phyloP scores from a whole-genome alignment of 139 green algal genomes.

The Chlamydomonas sp. region DNA sequence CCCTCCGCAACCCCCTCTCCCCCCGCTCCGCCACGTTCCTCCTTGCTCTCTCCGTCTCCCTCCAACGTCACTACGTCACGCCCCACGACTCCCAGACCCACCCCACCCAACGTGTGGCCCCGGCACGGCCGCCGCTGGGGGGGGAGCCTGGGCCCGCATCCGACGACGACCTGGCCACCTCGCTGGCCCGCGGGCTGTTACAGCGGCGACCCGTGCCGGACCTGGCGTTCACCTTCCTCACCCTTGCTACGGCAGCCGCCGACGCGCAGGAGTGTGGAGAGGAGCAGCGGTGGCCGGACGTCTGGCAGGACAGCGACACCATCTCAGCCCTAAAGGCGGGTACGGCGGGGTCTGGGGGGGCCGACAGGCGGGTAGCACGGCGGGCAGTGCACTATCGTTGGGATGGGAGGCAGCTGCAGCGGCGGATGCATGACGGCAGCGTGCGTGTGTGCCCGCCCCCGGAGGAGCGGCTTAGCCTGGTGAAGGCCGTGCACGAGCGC shows the following conservation, averaged over 20 bases:
- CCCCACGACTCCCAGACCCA: neutral
- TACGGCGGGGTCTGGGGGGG: neutral
- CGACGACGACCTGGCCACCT: neutral
- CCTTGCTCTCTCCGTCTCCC: neutral
- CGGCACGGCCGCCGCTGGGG: neutral
- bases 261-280: neutral
- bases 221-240: neutral
- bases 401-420: neutral
- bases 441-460: neutral
- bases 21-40: neutral
- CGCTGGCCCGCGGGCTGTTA: neutral
- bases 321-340: neutral
- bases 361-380: neutral
- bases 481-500: neutral
- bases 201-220: neutral
- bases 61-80: neutral
- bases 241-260: neutral
- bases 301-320: neutral
- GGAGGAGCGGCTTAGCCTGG: neutral
- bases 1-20: neutral
- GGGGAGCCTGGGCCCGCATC: neutral
- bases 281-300: neutral
- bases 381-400: neutral
- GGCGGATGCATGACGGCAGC: neutral
- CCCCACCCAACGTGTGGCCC: neutral